Conservation (phyloP, 2,329 filamentous ascomycete species). For the Ceratocystis papillata region DNA sequence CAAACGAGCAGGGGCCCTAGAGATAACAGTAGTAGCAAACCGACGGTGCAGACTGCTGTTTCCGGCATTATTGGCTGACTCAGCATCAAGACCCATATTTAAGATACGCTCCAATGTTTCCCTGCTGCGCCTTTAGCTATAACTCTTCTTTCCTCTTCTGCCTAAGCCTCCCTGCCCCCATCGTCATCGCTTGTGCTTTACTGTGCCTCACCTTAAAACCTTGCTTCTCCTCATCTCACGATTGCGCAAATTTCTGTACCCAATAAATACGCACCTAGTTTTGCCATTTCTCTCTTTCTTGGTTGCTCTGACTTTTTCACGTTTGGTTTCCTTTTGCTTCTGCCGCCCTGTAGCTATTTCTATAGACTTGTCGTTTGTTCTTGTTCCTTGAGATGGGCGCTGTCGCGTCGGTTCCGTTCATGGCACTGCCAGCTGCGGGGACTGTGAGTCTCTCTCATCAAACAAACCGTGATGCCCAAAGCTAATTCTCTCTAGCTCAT, state of each 20-base stretch:
- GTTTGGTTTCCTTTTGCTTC: neutral
- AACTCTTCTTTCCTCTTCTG: no score
- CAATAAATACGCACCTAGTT: neutral
- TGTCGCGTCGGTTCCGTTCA: constrained; percentile 74
- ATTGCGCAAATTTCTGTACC: neutral
- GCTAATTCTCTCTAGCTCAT: constrained; percentile 45
- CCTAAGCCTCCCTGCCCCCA: neutral
- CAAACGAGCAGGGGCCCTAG: no score
- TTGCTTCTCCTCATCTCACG: constrained; percentile 8
- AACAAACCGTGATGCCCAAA: neutral
- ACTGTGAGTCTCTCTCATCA: constrained; percentile 51
- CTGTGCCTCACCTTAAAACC: neutral
- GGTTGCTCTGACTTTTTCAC: neutral
- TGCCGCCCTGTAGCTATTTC: neutral
- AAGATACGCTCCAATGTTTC: neutral
- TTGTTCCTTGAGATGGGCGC: constrained; percentile 63
- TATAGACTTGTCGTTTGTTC: neutral
- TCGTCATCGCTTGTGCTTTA: constrained; percentile 13
- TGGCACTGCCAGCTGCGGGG: constrained; percentile 76
- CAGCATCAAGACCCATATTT: neutral
- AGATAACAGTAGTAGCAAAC: neutral
- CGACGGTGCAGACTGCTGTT: neutral
- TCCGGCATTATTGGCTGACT: constrained; percentile 1
- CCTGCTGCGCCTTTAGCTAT: no score
- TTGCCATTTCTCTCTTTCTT: neutral